A percentile compares a stretch with the other conserved stretches of the same genome.
phyloP scores from a whole-genome alignment of 2,329 filamentous ascomycete species.

The Colletotrichum noveboracense region DNA sequence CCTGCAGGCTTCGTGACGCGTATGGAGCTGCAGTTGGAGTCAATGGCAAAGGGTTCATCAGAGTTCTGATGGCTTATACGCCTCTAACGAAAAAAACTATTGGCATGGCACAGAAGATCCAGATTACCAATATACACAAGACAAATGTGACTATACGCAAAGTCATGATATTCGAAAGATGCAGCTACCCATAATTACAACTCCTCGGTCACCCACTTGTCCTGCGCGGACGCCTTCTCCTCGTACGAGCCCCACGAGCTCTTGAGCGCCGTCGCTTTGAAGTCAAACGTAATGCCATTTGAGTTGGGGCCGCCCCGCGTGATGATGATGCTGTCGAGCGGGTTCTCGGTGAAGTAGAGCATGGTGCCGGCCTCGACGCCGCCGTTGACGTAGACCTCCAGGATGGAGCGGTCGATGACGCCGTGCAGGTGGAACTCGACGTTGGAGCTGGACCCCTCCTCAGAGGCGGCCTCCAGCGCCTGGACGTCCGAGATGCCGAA shows the following conservation, averaged over 20 bases:
- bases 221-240: background rate
- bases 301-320: background rate
- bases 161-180: background rate
- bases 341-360: constrained; percentile 30
- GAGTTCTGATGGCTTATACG: background rate
- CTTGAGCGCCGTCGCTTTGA: constrained; percentile 14
- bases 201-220: constrained; percentile 10
- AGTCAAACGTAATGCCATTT: constrained; percentile 16
- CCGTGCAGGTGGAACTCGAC: constrained; percentile 38
- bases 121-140: background rate
- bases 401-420: constrained; percentile 38
- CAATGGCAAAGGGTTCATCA: background rate
- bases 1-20: too few species aligned
- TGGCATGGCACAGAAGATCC: too few species aligned
- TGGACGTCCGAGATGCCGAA: constrained; percentile 9
- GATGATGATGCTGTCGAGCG: constrained; percentile 16
- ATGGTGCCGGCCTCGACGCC: constrained; percentile 37
- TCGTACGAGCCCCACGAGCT: constrained; percentile 17
- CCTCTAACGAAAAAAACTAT: background rate
- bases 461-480: background rate
- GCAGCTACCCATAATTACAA: background rate
- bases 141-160: background rate
- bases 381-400: constrained; percentile 38
- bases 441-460: constrained; percentile 27
- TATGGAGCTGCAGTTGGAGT: too few species aligned